phyloP scores from a whole-genome alignment of 768 basidiomycete genomes.

The Kwoniella bestiolae region DNA sequence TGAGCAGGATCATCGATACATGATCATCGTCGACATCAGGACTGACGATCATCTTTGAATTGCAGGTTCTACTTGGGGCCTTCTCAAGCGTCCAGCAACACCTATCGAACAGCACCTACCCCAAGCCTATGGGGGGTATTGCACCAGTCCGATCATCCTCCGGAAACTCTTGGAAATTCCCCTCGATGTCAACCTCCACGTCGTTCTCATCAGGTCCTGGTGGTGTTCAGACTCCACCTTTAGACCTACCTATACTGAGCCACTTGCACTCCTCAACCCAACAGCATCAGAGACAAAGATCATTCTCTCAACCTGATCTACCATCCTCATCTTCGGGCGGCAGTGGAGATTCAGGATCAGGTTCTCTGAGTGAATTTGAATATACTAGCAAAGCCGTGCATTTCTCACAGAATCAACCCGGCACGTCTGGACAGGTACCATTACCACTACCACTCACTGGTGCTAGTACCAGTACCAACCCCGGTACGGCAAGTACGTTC shows the following conservation, averaged over 20 bases:
- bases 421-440: slow-evolving; percentile 1
- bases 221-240: background rate
- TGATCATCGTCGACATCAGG: too few species aligned
- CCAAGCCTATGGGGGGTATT: background rate
- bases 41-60: background rate
- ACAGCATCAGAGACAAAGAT: slow-evolving; percentile 21
- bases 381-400: slow-evolving; percentile 6
- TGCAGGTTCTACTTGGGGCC: slow-evolving; percentile 32
- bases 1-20: slow-evolving; percentile 23
- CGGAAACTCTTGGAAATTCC: slow-evolving; percentile 2
- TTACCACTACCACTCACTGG: background rate
- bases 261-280: background rate
- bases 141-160: background rate
- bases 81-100: slow-evolving; percentile 29
- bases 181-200: slow-evolving; percentile 6
- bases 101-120: slow-evolving; percentile 1
- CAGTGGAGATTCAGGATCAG: slow-evolving; percentile 5
- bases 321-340: slow-evolving; percentile 4
- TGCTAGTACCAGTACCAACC: background rate
- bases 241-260: background rate
- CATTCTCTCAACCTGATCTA: slow-evolving; percentile 16
- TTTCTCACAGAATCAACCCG: background rate
- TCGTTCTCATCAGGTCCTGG: slow-evolving; percentile 2
- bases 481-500: background rate
- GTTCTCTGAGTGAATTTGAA: slow-evolving; percentile 5